Base-by-base conservation (phyloP, 768 basidiomycete genomes). In the Russula brevipes region DNA sequence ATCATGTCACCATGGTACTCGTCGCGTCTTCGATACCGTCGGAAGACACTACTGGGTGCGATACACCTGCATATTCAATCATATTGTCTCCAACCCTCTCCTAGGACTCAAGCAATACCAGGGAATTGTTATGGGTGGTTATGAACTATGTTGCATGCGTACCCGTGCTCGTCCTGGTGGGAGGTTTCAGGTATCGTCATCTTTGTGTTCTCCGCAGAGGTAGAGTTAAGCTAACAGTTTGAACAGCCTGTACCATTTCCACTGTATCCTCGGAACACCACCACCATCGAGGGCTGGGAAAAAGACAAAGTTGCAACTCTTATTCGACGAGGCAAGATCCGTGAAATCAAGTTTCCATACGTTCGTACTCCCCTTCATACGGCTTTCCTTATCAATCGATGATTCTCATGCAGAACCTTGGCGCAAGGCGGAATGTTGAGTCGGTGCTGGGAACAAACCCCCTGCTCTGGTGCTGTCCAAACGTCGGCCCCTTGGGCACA, bases 221-320 rank as follows among this genome's bases (percentile, higher is more conserved):
- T 45, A 16, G 55, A 30, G 38, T 44, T 16, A 54, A 59, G 17
- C 60, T 75, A 39, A 74, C 39, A 38, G n/a, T 14, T 56, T 45
- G 51, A 16, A 8, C 68, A 94, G 93, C 57, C 60, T 98, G 24
- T 98, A 94, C 71, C 97, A 98, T 68, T 84, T 95, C 66, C 89
- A 87, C 70, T 80, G 82, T 54, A 73, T 98, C 33, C 69, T 82
- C 6, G 81, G 10, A 99, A 99, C 73, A 85, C 87, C 2, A 99
- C 96, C 0, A 98, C 97, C 0, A 98, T 99, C 54, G 97, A 99
- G 76, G 86, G 89, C 0, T 96, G 92, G 91, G 97, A 99, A 74
- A 98, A 98, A 75, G 94, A 98, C 71, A 95, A 89, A 74, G 93
- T 85, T 1, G 88, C 94, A 5, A 89, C 85, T 0, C 81, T 99